Evolutionary conservation across 176 grass and related monocot genomes (phyloP), one percentile per base, ranked within the genome.

Genomic region (Guadua angustifolia): DNA sequence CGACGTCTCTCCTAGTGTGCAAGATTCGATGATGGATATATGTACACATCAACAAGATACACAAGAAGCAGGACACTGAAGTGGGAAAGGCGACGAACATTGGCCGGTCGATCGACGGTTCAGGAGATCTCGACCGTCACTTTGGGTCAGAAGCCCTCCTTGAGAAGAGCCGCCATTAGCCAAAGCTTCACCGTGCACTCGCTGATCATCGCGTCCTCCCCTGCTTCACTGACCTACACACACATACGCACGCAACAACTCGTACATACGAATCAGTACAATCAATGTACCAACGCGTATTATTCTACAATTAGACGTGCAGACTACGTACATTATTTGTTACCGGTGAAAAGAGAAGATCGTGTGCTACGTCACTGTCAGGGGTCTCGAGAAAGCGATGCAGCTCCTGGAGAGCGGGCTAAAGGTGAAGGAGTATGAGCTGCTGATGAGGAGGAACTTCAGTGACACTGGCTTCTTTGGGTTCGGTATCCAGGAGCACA

Each of bases 81-180:
- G n/a, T 12, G 4, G n/a, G 57, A 12, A 12, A 60, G 10, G 12
- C 22, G 59, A 62, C 9, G 55, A 62, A 6, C 12, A 7, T 63
- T 33, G 7, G 60, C 60, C 60, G 60, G 12, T 29, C 21, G 70
- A 73, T 17, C 11, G 1, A 16, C 21, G 45, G 79, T 17, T 67
- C 14, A 78, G 47, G 26, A 78, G 49, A 86, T 90, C 74, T 51
- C 17, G 40, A 18, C 79, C 49, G 73, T 86, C 4, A 79, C 29
- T 51, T 89, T 61, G 0, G 81, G 70, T 9, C 85, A 65, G 40
- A 94, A 91, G 1, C 92, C 89, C 64, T 89, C 80, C 75, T 70
- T 51, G 40, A 91, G 82, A 43, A 93, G 88, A 35, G 91, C 89
- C 53, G 79, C 83, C 66, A 87, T 82, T 7, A 94, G 12, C 92